Conservation (phyloP, 768 basidiomycete genomes). For the Lentinula sp. region DNA sequence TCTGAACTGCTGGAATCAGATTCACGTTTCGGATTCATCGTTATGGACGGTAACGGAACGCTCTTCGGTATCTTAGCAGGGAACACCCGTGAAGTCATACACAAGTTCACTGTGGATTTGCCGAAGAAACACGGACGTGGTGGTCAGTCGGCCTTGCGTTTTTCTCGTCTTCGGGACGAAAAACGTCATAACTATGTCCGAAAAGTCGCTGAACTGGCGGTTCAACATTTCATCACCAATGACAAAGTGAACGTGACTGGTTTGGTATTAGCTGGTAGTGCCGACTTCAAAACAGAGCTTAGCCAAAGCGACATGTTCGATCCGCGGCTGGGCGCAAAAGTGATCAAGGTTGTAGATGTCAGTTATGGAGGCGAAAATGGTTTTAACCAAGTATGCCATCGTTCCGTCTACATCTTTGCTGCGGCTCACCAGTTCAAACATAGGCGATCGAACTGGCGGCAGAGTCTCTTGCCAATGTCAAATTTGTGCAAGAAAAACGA, state of each 20-base stretch:
- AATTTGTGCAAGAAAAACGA: conserved; percentile 98
- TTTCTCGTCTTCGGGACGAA: conserved; percentile 98
- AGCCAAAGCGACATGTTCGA: conserved; percentile 97
- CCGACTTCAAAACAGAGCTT: conserved; percentile 98
- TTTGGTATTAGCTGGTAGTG: conserved; percentile 91
- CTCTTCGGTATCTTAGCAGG: conserved; percentile 95
- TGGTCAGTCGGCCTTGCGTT: conserved; percentile 99
- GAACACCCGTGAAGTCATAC: conserved; percentile 94
- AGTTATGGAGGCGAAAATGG: conserved; percentile 99
- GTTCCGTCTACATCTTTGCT: conserved; percentile 3
- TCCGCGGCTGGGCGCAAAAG: conserved; percentile 76
- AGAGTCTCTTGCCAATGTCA: conserved; percentile 95
- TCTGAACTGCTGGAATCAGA: conserved; percentile 96
- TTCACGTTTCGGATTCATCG: conserved; percentile 97
- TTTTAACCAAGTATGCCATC: conserved; percentile 83
- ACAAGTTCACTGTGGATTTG: conserved; percentile 98
- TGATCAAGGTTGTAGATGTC: conserved; percentile 98
- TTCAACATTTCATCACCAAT: conserved; percentile 95
- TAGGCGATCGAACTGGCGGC: conserved; percentile 96
- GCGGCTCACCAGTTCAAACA: too few species aligned
- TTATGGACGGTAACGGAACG: conserved; percentile 98
- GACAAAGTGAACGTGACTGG: conserved; percentile 99
- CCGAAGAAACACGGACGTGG: conserved; percentile 99
- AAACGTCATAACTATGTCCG: conserved; percentile 99
- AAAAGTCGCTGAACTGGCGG: conserved; percentile 95